Evolutionary conservation across 148 eudicot genomes (phyloP), one percentile per base, ranked within the genome.

Genomic region (Nyssa sinensis): DNA sequence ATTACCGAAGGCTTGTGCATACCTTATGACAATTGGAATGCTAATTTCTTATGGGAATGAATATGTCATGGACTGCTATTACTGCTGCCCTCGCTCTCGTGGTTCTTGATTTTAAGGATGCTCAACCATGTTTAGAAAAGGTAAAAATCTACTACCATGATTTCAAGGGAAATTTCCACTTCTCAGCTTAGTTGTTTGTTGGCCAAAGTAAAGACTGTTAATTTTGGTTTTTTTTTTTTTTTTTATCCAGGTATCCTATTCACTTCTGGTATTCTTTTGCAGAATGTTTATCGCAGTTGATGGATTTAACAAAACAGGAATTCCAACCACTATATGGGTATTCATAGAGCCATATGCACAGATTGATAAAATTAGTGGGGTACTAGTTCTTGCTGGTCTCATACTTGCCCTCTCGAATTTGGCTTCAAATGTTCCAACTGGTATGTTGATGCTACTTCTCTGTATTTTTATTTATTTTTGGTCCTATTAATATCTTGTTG

Each of bases 231-330:
- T n/a, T n/a, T 14, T 37, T 58, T 41, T 44, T 25, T 59, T 59
- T 32, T 35, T 63, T 9, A 39, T 57, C 37, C 87, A 90, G 95
- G 96, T 91, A 24, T 91, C 96, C 2, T 91, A 86, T 76, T 86
- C 92, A 41, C 82, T 91, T 10, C 60, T 91, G 82, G 78, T 91
- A 75, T 91, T 90, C 84, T 91, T 91, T 72, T 88, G 96, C 33
- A 92, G 92, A 33, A 90, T 90, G 96, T 91, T 91, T 59, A 88
- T 91, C 30, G 88, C 96, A 34, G 92, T 91, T 31, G 92, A 86
- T 6, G 96, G 96, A 19, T 91, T 91, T 69, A 88, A 91, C 80
- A 85, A 64, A 75, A 91, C 96, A 1, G 96, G 91, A 59, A 85
- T 91, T 58, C 96, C 96, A 12, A 78, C 90, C 71, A 69, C 81